Evolutionary conservation across 129 eudicot species (phyloP).

Genomic region (Arctium minus): DNA sequence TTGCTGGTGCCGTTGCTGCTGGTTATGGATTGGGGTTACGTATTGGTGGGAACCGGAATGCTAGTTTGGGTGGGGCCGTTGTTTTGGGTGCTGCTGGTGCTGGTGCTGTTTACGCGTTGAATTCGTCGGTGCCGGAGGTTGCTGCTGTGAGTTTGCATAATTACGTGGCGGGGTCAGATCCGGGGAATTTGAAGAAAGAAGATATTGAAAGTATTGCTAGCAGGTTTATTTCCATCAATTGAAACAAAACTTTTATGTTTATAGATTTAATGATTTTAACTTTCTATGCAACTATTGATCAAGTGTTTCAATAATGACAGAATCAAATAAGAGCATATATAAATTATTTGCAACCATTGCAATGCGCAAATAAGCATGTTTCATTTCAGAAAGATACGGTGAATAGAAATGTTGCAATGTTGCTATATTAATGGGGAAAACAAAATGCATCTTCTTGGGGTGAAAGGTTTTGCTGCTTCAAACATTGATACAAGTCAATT

Average conservation of each 20-base stretch:
- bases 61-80: slow-evolving; percentile 70
- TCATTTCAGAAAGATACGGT: neutral
- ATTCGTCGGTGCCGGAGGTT: slow-evolving; percentile 87
- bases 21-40: slow-evolving; percentile 83
- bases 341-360: neutral
- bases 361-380: neutral
- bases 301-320: neutral
- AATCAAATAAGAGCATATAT: neutral
- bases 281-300: neutral
- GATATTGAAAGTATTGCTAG: slow-evolving; percentile 75
- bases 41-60: slow-evolving; percentile 51
- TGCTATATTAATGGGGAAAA: neutral
- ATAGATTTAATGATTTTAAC: neutral
- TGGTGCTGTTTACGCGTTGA: slow-evolving; percentile 68
- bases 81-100: slow-evolving; percentile 85
- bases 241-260: neutral
- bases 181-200: slow-evolving; percentile 57
- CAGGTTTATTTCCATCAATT: slow-evolving; percentile 37
- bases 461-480: neutral
- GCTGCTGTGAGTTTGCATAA: slow-evolving; percentile 83
- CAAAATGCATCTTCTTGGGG: neutral
- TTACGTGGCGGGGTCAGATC: slow-evolving; percentile 74
- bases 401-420: neutral
- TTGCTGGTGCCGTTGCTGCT: slow-evolving; percentile 74
- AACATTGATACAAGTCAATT: slow-evolving; percentile 1